Conservation (phyloP, 179 eudicot species). For the Corrigiola litoralis region DNA sequence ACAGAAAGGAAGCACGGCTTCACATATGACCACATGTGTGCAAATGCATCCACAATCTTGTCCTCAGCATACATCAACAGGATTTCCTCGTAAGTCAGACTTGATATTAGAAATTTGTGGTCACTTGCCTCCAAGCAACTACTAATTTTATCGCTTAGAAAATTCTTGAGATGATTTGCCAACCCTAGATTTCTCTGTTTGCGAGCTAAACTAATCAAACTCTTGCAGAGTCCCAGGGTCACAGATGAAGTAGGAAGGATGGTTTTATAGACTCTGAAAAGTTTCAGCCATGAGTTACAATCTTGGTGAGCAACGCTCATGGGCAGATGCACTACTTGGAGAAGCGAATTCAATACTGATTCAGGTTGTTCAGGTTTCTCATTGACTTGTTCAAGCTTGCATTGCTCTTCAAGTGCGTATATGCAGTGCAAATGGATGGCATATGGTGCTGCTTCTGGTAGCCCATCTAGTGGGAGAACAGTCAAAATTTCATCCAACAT, state of each 20-base stretch:
- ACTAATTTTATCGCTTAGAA: slow-evolving; percentile 50
- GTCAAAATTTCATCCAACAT: slow-evolving; percentile 81
- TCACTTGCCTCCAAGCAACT: slow-evolving; percentile 48
- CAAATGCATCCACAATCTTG: slow-evolving; percentile 64
- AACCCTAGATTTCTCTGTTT: slow-evolving; percentile 74
- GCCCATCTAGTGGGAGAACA: slow-evolving; percentile 79
- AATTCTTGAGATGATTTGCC: slow-evolving; percentile 64
- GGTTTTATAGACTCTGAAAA: slow-evolving; percentile 67
- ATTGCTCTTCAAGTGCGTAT: slow-evolving; percentile 64
- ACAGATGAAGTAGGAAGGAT: slow-evolving; percentile 58
- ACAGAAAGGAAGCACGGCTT: slow-evolving; percentile 53
- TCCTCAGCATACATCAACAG: slow-evolving; percentile 80
- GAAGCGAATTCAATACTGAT: slow-evolving; percentile 49
- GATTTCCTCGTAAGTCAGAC: slow-evolving; percentile 67
- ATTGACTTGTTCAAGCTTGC: slow-evolving; percentile 38
- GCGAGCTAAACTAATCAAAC: slow-evolving; percentile 67
- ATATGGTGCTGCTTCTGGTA: slow-evolving; percentile 76
- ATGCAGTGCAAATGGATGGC: slow-evolving; percentile 84
- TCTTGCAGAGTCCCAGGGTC: slow-evolving; percentile 69
- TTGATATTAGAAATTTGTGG: slow-evolving; percentile 34
- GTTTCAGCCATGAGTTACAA: slow-evolving; percentile 80
- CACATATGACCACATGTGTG: slow-evolving; percentile 77
- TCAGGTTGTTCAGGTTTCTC: slow-evolving; percentile 42
- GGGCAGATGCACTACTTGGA: slow-evolving; percentile 45
- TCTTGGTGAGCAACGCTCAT: slow-evolving; percentile 63